Conservation (phyloP, 306 rosid genomes). For the Leucaena leucocephala region DNA sequence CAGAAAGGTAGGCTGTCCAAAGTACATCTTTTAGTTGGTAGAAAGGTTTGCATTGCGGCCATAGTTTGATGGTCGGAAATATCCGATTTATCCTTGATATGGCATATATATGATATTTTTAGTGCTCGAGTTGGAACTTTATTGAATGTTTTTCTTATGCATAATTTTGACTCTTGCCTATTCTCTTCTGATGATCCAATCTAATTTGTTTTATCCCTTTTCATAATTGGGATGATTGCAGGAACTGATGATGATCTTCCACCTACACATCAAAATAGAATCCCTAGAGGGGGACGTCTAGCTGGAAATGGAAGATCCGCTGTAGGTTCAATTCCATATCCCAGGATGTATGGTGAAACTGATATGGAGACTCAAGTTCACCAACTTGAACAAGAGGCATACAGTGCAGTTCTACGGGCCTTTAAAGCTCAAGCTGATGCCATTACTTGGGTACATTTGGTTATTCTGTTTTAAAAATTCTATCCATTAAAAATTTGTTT, state of each 20-base stretch:
- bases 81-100: background rate
- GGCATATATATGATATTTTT: background rate
- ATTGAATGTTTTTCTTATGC: slow-evolving; percentile 18
- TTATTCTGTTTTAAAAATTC: slow-evolving; percentile 44
- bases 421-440: slow-evolving; percentile 99
- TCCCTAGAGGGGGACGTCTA: slow-evolving; percentile 75
- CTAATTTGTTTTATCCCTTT: slow-evolving; percentile 15
- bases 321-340: slow-evolving; percentile 64
- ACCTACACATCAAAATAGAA: slow-evolving; percentile 79
- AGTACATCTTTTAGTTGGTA: background rate
- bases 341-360: slow-evolving; percentile 78
- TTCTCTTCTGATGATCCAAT: slow-evolving; percentile 17
- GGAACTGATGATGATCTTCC: slow-evolving; percentile 97
- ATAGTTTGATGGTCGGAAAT: slow-evolving; percentile 11
- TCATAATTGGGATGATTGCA: slow-evolving; percentile 40
- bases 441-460: slow-evolving; percentile 86
- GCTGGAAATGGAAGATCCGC: slow-evolving; percentile 87
- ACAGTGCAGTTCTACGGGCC: slow-evolving; percentile 91
- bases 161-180: background rate
- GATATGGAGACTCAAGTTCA: slow-evolving; percentile 94
- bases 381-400: slow-evolving; percentile 95
- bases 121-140: background rate
- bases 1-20: background rate
- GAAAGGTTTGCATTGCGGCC: slow-evolving; percentile 12
- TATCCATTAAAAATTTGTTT: slow-evolving; percentile 41